phyloP scores from a whole-genome alignment of 1,139 yeast species.

The Scheffersomyces stambukii region DNA sequence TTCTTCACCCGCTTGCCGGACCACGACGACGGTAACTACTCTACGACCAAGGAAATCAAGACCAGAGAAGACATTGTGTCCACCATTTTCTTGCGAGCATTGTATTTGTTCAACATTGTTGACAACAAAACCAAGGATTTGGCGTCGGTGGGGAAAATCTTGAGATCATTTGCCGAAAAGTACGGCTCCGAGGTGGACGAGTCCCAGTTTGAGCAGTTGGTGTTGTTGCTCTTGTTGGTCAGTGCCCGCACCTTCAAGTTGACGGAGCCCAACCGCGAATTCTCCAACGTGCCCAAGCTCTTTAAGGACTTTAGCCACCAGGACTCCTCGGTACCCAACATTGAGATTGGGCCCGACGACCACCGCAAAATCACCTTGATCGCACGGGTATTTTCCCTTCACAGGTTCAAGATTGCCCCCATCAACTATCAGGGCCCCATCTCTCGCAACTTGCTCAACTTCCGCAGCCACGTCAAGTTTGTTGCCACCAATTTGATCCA shows the following conservation, averaged over 20 bases:
- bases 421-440: slow-evolving; percentile 68
- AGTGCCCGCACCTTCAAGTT: slow-evolving; percentile 26
- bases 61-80: slow-evolving; percentile 53
- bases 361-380: slow-evolving; percentile 42
- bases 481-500: slow-evolving; percentile 50
- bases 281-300: slow-evolving; percentile 30
- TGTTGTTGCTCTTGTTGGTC: slow-evolving; percentile 45
- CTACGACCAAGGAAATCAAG: slow-evolving; percentile 21
- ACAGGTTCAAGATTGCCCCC: slow-evolving; percentile 50
- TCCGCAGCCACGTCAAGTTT: slow-evolving; percentile 62
- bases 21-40: slow-evolving; percentile 12
- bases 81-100: slow-evolving; percentile 56
- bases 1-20: slow-evolving; percentile 30
- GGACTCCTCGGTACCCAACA: slow-evolving; percentile 15
- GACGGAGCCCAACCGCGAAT: slow-evolving; percentile 27
- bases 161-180: slow-evolving; percentile 32
- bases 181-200: slow-evolving; percentile 5
- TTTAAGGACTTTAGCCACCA: slow-evolving; percentile 29
- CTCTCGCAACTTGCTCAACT: slow-evolving; percentile 57
- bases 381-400: slow-evolving; percentile 56
- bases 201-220: slow-evolving; percentile 28
- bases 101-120: slow-evolving; percentile 55
- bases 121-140: slow-evolving; percentile 39
- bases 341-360: slow-evolving; percentile 28
- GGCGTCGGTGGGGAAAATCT: slow-evolving; percentile 54